These are phyloP conservation scores for Oxyria digyna DNA, from an alignment of 148 eudicot genomes.

Conservation along the genomic window DNA sequence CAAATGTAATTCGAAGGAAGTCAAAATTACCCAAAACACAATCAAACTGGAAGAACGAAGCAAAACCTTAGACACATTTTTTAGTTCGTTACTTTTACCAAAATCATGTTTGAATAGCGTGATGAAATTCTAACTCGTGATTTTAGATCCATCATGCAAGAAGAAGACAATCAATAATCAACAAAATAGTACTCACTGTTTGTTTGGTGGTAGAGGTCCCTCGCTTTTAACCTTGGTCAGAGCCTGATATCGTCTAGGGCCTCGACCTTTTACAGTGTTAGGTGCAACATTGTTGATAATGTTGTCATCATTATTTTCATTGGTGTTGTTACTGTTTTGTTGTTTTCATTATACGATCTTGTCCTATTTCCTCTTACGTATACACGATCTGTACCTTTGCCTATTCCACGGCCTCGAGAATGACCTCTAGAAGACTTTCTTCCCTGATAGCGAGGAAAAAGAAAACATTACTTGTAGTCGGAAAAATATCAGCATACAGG, in stretches of 20 bases:
- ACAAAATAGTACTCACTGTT: constrained; percentile 42
- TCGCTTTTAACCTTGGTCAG: constrained; percentile 35
- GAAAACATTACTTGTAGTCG: constrained; percentile 1
- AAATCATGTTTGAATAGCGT: neutral
- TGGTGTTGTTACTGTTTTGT: constrained; percentile 19
- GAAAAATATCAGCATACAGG: neutral
- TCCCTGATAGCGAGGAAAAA: constrained; percentile 29
- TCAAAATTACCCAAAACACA: neutral
- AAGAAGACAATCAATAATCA: constrained; percentile 1
- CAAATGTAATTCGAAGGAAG: neutral
- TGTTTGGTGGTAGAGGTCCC: constrained; percentile 29
- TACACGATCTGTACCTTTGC: constrained; percentile 45
- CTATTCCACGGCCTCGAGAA: constrained; percentile 59
- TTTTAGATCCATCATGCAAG: neutral
- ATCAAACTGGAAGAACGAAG: neutral
- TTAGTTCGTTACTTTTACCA: neutral
- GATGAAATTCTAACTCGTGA: neutral
- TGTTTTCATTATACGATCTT: constrained; percentile 23
- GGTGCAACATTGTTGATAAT: constrained; percentile 41
- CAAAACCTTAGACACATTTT: neutral
- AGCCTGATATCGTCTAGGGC: constrained; percentile 73
- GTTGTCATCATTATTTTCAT: constrained; percentile 25
- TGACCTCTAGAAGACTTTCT: constrained; percentile 57
- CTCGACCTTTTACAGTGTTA: constrained; percentile 70
- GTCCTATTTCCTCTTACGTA: constrained; percentile 34